Evolutionary conservation across 225 moss, liverwort and hornwort genomes (phyloP), one percentile per base, ranked within the genome.

Genomic region (Straminergon stramineum): DNA sequence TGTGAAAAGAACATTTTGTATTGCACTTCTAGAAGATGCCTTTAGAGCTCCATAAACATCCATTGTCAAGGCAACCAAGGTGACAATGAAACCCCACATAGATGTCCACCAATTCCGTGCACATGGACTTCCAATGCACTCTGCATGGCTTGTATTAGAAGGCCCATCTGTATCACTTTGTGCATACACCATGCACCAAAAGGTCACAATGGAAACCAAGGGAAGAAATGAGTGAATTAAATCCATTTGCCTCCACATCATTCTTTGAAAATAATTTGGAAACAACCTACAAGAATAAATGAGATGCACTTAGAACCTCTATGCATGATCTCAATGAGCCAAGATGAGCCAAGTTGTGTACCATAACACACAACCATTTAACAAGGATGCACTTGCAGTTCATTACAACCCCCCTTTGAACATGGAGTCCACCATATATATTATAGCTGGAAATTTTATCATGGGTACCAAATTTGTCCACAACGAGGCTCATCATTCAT

Each of bases 311-410:
- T 68, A 12, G 19, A 68, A 12, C 21, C n/a, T 68, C n/a, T 0
- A 21, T 2, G 37, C 37, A 68, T 37, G 11, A 6, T 68, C 7
- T 22, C 12, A n/a, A n/a, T 21, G 22, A 21, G 3, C 21, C 20
- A n/a, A 68, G n/a, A n/a, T 21, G 22, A 21, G 3, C 21, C 20
- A n/a, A 68, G n/a, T 21, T n/a, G 4, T 21, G 12, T 13, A 11
- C 1, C 0, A 11, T 22, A 6, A 4, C 22, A 22, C 2, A 1
- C 22, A 21, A 21, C 11, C n/a, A n/a, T n/a, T 68, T n/a, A 20
- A 22, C 21, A n/a, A 21, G 37, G 12, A 37, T 1, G 3, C 69
- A 69, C 7, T 69, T 69, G n/a, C 12, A n/a, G 11, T n/a, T 12
- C 69, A 45, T 6, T 1, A 28, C 70, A 41, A 16, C 9, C 16